Evolutionary conservation across 1,284 basidiomycete species (phyloP).

Genomic region (Irpex lacteus): DNA sequence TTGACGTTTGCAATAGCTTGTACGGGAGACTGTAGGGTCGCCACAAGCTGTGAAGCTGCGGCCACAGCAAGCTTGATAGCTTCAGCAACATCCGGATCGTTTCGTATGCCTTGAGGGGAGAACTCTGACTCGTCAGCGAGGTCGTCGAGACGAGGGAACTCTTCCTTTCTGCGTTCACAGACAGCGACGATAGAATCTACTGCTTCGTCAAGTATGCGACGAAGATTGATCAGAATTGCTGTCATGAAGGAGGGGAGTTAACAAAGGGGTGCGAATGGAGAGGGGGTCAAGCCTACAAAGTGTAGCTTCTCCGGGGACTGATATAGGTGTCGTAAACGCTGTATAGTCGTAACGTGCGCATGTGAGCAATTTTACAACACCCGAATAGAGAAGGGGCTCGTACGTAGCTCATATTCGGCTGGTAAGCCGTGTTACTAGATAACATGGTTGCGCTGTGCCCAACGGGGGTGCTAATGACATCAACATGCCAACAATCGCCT

Average conservation of each 20-base stretch:
- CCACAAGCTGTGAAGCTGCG: conserved; percentile 9
- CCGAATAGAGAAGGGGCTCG: too few relatives aligned
- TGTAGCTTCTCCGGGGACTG: too few relatives aligned
- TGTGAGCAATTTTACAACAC: too few relatives aligned
- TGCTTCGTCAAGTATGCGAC: conserved; percentile 5
- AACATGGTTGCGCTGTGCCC: too few relatives aligned
- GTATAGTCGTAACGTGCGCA: too few relatives aligned
- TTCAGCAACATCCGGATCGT: conserved; percentile 2
- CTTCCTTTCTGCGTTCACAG: conserved; percentile 1
- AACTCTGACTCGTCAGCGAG: conserved; percentile 7
- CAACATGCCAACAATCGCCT: too few relatives aligned
- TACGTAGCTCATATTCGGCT: too few relatives aligned
- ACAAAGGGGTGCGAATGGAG: background rate
- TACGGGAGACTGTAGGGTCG: conserved; percentile 4
- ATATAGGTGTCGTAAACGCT: too few relatives aligned
- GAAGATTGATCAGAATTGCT: conserved; percentile 2
- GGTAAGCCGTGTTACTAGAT: too few relatives aligned
- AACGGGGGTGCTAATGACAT: too few relatives aligned
- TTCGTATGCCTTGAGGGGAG: conserved; percentile 6
- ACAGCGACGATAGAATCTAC: conserved; percentile 6
- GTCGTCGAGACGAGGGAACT: conserved; percentile 6
- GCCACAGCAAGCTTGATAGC: conserved; percentile 5
- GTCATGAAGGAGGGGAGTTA: background rate
- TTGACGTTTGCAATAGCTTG: background rate
- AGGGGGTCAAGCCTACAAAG: too few relatives aligned